Evolutionary conservation across 129 eudicot genomes (phyloP).

Genomic region (Sambucus nigra): DNA sequence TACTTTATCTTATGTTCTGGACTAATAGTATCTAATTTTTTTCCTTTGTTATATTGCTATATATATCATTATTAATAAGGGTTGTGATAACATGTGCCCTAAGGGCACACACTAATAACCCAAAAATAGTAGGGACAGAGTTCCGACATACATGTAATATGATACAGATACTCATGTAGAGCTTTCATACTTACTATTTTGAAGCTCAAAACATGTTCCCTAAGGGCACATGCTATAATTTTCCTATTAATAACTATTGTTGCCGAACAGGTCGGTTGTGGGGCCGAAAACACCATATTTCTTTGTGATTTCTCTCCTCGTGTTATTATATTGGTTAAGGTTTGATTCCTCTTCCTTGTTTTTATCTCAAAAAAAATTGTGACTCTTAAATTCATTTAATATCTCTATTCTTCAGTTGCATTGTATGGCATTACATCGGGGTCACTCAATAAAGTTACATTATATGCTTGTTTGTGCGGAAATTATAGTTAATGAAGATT

Average conservation of each 20-base stretch:
- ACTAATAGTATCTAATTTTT: not conserved
- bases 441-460: not conserved
- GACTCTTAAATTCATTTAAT: constrained; percentile 5
- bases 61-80: too few relatives aligned
- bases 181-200: too few relatives aligned
- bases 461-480: not conserved
- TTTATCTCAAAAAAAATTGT: too few relatives aligned
- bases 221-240: too few relatives aligned
- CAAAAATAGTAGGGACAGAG: too few relatives aligned
- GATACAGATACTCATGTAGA: too few relatives aligned
- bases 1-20: too few relatives aligned
- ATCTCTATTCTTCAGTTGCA: too few relatives aligned
- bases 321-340: constrained; percentile 86
- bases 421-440: not conserved
- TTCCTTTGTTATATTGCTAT: not conserved
- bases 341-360: constrained; percentile 25
- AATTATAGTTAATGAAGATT: not conserved
- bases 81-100: too few relatives aligned
- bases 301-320: constrained; percentile 96
- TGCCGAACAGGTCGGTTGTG: constrained; percentile 77
- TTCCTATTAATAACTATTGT: constrained; percentile 2
- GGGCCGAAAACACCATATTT: constrained; percentile 88
- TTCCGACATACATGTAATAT: too few relatives aligned
- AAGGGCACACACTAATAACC: too few relatives aligned
- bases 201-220: too few relatives aligned